These are phyloP conservation scores for Globisporangium paddicum DNA, from an alignment of 352 stramenopile species.

Conservation along the genomic window DNA sequence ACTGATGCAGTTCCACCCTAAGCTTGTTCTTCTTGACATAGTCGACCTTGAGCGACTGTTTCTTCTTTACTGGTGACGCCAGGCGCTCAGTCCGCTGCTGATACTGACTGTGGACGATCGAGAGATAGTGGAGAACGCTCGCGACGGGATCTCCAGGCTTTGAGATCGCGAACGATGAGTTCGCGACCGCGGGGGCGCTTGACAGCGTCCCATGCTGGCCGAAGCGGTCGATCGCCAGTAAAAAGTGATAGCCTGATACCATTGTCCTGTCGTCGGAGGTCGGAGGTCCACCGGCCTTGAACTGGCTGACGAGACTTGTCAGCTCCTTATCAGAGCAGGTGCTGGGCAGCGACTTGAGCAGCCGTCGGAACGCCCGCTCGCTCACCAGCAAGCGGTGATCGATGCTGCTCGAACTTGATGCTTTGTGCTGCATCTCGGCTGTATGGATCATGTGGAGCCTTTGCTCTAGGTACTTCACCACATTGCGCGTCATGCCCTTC, in stretches of 20 bases:
- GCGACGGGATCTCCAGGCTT: constrained; percentile 31
- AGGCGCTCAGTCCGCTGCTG: not conserved
- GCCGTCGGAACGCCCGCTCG: constrained; percentile 28
- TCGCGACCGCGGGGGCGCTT: not conserved
- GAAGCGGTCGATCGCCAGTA: constrained; percentile 32
- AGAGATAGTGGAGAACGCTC: constrained; percentile 49
- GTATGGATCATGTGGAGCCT: constrained; percentile 23
- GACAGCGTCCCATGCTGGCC: constrained; percentile 27
- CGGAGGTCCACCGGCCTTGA: not conserved
- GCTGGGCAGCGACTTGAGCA: constrained; percentile 36
- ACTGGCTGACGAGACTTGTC: constrained; percentile 19
- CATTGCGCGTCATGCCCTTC: constrained; percentile 42
- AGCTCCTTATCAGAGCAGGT: constrained; percentile 35
- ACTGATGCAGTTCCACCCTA: not conserved
- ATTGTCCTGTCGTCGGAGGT: not conserved
- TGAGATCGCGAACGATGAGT: constrained; percentile 13
- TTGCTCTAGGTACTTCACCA: constrained; percentile 36
- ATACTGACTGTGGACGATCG: constrained; percentile 27
- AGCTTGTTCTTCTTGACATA: constrained; percentile 6
- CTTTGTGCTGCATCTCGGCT: not conserved
- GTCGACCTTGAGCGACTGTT: not conserved
- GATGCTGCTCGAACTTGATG: not conserved
- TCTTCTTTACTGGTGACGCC: not conserved
- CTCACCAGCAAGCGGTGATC: constrained; percentile 17
- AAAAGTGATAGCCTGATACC: constrained; percentile 32